A percentile compares a stretch with the other conserved stretches of the same genome.
These are phyloP conservation scores for Xylaria flabelliformis DNA, from an alignment of 495 filamentous ascomycete genomes.

Conservation along the genomic window DNA sequence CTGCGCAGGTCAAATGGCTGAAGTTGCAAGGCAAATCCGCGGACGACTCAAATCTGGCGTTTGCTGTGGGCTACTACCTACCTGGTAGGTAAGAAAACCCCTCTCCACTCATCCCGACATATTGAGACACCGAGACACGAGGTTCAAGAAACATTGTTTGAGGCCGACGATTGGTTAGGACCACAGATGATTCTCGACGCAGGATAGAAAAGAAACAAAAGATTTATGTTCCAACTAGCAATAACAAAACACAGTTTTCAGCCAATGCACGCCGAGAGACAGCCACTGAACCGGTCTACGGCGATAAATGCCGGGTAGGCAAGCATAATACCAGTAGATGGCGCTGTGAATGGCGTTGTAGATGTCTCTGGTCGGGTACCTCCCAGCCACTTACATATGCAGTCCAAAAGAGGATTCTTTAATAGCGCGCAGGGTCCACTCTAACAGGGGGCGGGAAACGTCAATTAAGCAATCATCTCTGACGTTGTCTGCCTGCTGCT, in stretches of 20 bases:
- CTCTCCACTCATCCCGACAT: not conserved
- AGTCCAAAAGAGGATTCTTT: conserved; percentile 10
- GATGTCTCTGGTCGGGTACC: not conserved
- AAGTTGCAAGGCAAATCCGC: not conserved
- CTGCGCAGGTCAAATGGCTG: not conserved
- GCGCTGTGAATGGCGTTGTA: not conserved
- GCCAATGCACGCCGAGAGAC: conserved; percentile 16
- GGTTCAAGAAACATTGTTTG: not conserved
- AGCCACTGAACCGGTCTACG: conserved; percentile 15
- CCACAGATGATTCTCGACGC: not conserved
- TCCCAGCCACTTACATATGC: not conserved
- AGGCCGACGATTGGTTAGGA: not conserved
- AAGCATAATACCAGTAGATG: not conserved
- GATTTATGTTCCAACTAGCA: not conserved
- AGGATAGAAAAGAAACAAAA: conserved; percentile 4
- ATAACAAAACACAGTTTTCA: not conserved
- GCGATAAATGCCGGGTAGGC: not conserved
- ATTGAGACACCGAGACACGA: conserved; percentile 6
- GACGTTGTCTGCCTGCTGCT: conserved; percentile 19
- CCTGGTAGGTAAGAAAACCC: not conserved
- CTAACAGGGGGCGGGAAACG: conserved; percentile 1
- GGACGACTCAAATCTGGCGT: not conserved
- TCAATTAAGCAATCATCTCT: conserved; percentile 21
- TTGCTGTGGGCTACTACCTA: not conserved
- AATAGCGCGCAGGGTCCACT: conserved; percentile 8